phyloP scores from a whole-genome alignment of 164 flowering plant genomes.

The Stephania yunnanensis region DNA sequence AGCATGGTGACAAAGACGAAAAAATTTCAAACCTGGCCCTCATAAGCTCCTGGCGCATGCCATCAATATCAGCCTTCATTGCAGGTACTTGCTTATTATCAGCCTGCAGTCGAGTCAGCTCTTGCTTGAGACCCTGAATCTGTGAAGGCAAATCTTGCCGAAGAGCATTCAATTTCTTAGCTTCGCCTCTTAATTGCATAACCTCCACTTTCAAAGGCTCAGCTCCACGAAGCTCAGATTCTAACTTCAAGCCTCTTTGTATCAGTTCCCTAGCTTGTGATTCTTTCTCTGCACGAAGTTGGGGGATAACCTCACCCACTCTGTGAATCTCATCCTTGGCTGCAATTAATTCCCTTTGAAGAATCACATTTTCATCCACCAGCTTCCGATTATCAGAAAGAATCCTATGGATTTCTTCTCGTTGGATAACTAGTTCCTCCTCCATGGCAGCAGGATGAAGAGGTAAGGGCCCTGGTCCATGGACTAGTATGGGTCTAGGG shows the following conservation, averaged over 20 bases:
- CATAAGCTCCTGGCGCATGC: slow-evolving; percentile 43
- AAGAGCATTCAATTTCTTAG: slow-evolving; percentile 36
- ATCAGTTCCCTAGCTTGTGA: slow-evolving; percentile 46
- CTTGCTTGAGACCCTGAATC: slow-evolving; percentile 44
- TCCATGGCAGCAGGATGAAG: slow-evolving; percentile 47
- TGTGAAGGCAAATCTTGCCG: slow-evolving; percentile 48
- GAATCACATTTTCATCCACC: slow-evolving; percentile 43
- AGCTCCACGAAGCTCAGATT: slow-evolving; percentile 50
- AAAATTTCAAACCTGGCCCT: slow-evolving; percentile 47
- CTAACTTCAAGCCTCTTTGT: slow-evolving; percentile 56
- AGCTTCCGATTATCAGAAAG: slow-evolving; percentile 44
- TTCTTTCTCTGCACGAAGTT: slow-evolving; percentile 52
- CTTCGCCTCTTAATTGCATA: slow-evolving; percentile 44
- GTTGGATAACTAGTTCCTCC: slow-evolving; percentile 59
- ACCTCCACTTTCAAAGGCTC: slow-evolving; percentile 56
- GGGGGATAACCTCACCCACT: slow-evolving; percentile 38
- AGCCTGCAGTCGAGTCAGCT: slow-evolving; percentile 31
- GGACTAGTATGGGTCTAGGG: slow-evolving; percentile 28
- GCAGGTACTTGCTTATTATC: slow-evolving; percentile 49
- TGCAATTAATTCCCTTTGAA: slow-evolving; percentile 47
- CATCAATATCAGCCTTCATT: slow-evolving; percentile 48
- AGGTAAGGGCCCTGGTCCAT: slow-evolving; percentile 36
- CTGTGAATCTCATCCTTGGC: slow-evolving; percentile 55
- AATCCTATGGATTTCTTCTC: slow-evolving; percentile 46
- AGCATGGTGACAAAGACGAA: neutral